Evolutionary conservation across 106 monocot species (phyloP), one percentile per base, ranked within the genome.

Genomic region (Apostasia shenzhenica): DNA sequence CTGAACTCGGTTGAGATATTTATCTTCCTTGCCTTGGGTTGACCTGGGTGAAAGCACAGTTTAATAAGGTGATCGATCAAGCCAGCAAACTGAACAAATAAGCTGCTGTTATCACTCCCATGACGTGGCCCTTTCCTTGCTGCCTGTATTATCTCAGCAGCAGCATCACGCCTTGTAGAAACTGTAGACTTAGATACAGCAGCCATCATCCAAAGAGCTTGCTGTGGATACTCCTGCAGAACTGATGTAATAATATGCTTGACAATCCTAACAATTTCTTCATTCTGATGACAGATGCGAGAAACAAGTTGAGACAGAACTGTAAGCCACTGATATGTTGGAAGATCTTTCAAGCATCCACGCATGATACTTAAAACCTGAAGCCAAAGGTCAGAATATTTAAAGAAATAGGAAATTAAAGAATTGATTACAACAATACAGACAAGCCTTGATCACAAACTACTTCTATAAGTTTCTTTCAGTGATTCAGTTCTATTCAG

Each of bases 141-240:
- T 57, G 87, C 83, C 60, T 86, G 89, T 70, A 99, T 85, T 54
- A 99, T 99, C 80, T 99, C 99, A 58, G 92, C 67, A 72, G 99
- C 99, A 83, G 93, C 99, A 76, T 92, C 87, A 45, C 99, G 86
- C 66, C 99, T 81, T 13, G 99, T 90, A 73, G 92, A 77, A 68
- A 99, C 85, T 38, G 99, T 80, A 1, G 99, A 99, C 70, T 99
- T 99, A 46, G 99, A 90, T 13, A 99, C 93, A 44, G 99, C 99
- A 78, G 99, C 99, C 99, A 99, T 99, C 86, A 89, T 99, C 99
- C 99, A 99, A 60, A 99, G 99, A 63, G 81, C 84, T 59, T 99
- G 99, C 45, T 99, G 99, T 55, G 99, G 92, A 71, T 93, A 99
- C 57, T 80, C 93, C 66, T 87, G 86, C 41, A 88, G 77, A 56